Percentiles rank a stretch among this genome's conserved stretches.
Conservation (phyloP, 73 alveolate species). For the Tetrahymena elliotti region DNA sequence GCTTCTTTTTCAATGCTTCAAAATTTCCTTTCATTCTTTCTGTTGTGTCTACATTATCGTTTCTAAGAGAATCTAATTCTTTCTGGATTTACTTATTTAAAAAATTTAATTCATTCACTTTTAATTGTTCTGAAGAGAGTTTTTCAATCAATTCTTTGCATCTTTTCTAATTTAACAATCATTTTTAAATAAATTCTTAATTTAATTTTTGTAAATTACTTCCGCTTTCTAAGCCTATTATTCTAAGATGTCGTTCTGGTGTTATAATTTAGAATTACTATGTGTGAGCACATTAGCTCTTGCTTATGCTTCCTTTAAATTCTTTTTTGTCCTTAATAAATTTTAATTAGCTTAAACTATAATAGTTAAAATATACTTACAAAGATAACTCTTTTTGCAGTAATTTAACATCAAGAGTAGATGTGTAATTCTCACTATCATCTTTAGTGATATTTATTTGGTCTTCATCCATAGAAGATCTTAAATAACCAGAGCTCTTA, state of each 20-base stretch:
- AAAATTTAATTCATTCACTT: background rate
- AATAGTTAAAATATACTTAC: background rate
- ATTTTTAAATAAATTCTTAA: background rate
- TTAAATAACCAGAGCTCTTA: background rate
- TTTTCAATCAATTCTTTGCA: background rate
- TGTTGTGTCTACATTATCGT: background rate
- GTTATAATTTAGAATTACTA: background rate
- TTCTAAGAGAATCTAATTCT: background rate
- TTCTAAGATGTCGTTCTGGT: background rate
- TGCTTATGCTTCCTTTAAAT: background rate
- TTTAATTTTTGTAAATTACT: background rate
- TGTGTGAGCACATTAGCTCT: background rate
- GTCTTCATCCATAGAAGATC: background rate
- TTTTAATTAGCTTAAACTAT: background rate
- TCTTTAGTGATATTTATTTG: background rate
- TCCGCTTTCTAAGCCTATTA: background rate
- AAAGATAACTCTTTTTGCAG: background rate
- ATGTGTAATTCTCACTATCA: background rate
- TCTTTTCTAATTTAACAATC: background rate
- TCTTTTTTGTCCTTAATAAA: background rate
- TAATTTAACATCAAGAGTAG: background rate
- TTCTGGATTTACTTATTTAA: background rate
- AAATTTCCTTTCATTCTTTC: background rate
- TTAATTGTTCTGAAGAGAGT: background rate
- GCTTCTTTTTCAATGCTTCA: background rate